Evolutionary conservation across 108 stramenopile genomes (phyloP).

Genomic region (Nannochloropsis salina): DNA sequence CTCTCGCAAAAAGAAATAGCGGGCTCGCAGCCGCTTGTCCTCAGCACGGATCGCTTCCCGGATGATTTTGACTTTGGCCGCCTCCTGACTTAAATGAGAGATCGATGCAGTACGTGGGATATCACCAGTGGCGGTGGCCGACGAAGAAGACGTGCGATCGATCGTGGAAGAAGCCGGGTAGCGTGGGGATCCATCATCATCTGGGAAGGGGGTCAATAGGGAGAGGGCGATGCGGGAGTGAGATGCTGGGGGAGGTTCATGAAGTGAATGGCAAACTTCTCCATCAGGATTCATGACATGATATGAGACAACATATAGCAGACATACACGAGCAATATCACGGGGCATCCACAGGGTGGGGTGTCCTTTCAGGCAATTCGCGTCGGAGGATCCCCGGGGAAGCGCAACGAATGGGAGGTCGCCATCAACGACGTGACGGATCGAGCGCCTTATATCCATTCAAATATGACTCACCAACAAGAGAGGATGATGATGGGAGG

Average conservation of each 20-base stretch:
- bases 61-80: constrained; percentile 18
- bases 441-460: too few relatives aligned
- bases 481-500: background rate
- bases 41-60: background rate
- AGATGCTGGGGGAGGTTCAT: too few relatives aligned
- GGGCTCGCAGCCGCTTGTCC: constrained; percentile 11
- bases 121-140: background rate
- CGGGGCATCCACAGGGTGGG: too few relatives aligned
- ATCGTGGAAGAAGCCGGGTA: background rate
- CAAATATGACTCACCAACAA: background rate
- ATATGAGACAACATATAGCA: too few relatives aligned
- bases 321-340: too few relatives aligned
- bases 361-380: too few relatives aligned
- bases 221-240: background rate
- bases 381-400: too few relatives aligned
- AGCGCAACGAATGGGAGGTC: too few relatives aligned
- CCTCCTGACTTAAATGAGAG: constrained; percentile 15
- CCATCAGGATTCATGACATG: too few relatives aligned
- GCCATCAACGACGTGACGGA: too few relatives aligned
- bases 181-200: constrained; percentile 5
- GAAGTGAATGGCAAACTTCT: too few relatives aligned
- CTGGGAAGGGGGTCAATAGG: background rate
- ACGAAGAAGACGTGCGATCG: background rate
- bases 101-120: background rate
- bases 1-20: constrained; percentile 16